Base-by-base conservation (phyloP, 176 grass and related monocot species). In the Calamus simplicifolius region DNA sequence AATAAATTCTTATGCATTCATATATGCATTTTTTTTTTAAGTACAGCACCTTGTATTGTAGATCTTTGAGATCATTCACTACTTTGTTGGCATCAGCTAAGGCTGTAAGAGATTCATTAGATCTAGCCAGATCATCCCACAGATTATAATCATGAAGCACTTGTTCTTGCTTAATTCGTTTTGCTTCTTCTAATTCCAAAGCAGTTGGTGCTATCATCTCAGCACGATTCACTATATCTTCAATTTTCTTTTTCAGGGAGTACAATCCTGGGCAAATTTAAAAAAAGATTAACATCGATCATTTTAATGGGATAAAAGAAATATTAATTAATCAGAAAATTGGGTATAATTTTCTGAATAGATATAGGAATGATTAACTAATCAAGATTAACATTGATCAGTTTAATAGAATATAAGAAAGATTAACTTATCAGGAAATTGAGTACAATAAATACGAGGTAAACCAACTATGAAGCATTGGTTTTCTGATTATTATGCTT, bases 31-130 rank as follows among this genome's bases (percentile, higher is more conserved):
- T 59, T 52, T 68, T 17, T 19, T 2, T 19, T n/a, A n/a, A 77
- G 67, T 68, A 81, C 78, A 74, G 43, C 74, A 91, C 92, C 92
- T 97, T 90, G 75, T 75, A 85, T 77, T 58, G 72, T 71, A 97
- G 78, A 74, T 97, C 92, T 64, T 85, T 97, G 69, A 97, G 87
- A 77, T 62, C 70, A 66, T 97, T 81, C 3, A 97, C 87, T 57
- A 87, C 69, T 43, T 67, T 85, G 29, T 77, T 69, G n/a, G 83
- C 58, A 70, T 97, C 73, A 4, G 92, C 88, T 50, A 97, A 80
- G 59, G 49, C 78, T 69, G 83, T 75, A 16, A 97, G 87, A 0
- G 72, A 68, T 60, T 87, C 87, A 5, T 85, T 75, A 1, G 87
- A 88, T 50, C 72, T 79, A 5, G 78, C 73, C 48, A 85, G 71